Evolutionary conservation across 768 basidiomycete species (phyloP).

Genomic region (Boletus rex-veris): DNA sequence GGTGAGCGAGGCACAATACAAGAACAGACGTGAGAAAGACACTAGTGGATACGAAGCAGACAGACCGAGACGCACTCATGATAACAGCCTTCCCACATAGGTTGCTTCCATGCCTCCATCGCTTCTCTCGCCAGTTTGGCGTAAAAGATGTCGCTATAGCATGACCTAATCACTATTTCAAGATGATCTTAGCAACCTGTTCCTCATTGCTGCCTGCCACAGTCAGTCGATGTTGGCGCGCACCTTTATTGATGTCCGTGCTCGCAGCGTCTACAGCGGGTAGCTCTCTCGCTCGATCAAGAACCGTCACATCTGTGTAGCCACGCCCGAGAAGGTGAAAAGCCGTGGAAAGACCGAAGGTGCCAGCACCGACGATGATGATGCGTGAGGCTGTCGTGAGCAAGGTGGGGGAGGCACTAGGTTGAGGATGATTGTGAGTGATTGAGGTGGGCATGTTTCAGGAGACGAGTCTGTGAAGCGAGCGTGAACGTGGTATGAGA

Average conservation of each 20-base stretch:
- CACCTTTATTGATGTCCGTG: constrained; percentile 46
- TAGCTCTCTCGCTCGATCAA: constrained; percentile 65
- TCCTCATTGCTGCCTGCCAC: neutral
- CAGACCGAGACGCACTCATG: constrained; percentile 63
- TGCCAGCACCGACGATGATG: constrained; percentile 77
- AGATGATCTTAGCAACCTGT: neutral
- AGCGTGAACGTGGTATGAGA: too few relatives aligned
- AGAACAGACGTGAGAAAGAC: neutral
- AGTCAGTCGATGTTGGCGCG: neutral
- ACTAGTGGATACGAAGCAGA: neutral
- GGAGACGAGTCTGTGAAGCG: neutral
- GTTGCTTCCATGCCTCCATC: constrained; percentile 70
- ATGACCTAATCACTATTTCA: constrained; percentile 66
- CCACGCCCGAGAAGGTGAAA: constrained; percentile 69
- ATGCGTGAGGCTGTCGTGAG: constrained; percentile 17
- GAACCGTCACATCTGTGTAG: constrained; percentile 65
- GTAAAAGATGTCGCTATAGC: constrained; percentile 69
- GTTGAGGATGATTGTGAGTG: neutral
- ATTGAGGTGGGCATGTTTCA: constrained; percentile 2
- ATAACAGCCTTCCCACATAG: constrained; percentile 69
- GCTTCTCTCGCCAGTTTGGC: constrained; percentile 71
- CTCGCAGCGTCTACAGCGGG: constrained; percentile 84
- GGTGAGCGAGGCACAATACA: neutral
- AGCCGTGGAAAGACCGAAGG: constrained; percentile 86
- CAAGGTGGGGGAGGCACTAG: neutral